Evolutionary conservation across 441 rosid species (phyloP).

Genomic region (Populus tomentosa): DNA sequence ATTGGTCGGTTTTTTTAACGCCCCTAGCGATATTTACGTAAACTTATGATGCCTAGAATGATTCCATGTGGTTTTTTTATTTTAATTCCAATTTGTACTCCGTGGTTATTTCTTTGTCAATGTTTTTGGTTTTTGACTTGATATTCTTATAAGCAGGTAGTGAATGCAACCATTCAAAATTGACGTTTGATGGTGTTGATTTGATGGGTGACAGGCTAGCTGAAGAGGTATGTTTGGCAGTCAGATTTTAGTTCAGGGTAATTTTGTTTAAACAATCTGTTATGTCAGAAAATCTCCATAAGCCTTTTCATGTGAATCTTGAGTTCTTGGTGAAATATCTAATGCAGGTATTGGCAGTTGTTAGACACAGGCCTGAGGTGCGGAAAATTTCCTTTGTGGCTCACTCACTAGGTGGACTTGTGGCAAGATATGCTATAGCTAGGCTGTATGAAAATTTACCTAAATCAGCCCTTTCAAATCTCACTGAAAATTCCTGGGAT

Average conservation of each 20-base stretch:
- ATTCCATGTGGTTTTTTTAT: neutral
- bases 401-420: slow-evolving; percentile 92
- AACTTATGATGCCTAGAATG: neutral
- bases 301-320: slow-evolving; percentile 5
- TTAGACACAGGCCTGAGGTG: slow-evolving; percentile 47
- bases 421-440: slow-evolving; percentile 92
- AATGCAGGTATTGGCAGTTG: slow-evolving; percentile 66
- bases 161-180: slow-evolving; percentile 62
- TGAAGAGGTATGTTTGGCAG: slow-evolving; percentile 55
- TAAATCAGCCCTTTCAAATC: slow-evolving; percentile 8
- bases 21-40: too few relatives aligned
- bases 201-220: slow-evolving; percentile 92
- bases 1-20: too few relatives aligned
- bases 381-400: slow-evolving; percentile 89
- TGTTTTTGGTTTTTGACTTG: slow-evolving; percentile 11
- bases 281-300: neutral
- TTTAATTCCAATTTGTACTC: neutral
- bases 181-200: slow-evolving; percentile 96
- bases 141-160: slow-evolving; percentile 58
- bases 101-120: neutral
- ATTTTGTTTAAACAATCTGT: neutral
- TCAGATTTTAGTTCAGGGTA: neutral
- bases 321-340: slow-evolving; percentile 12
- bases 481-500: slow-evolving; percentile 14
- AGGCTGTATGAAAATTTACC: slow-evolving; percentile 53